Percentiles rank a stretch among this genome's conserved stretches.
These are phyloP conservation scores for Echium plantagineum DNA, from an alignment of 257 asterid genomes.

Conservation along the genomic window DNA sequence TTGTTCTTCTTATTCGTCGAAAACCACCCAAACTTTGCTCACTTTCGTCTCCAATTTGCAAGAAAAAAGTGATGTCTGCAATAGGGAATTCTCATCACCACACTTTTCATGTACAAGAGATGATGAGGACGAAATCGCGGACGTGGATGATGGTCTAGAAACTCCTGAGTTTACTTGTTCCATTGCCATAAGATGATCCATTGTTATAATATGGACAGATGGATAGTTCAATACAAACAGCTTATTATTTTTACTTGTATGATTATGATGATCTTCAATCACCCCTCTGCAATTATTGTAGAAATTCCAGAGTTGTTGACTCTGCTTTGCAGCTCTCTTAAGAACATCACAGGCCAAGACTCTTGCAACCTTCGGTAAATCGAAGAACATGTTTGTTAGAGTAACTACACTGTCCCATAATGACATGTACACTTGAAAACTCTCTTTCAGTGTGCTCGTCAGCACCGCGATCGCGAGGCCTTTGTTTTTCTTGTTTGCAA, in stretches of 20 bases:
- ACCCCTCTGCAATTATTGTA: conserved; percentile 2
- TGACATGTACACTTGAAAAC: conserved; percentile 5
- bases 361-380: neutral
- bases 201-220: neutral
- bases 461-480: neutral
- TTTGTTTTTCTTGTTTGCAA: neutral
- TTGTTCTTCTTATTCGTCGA: neutral
- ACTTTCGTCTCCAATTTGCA: conserved; percentile 2
- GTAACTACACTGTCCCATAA: neutral
- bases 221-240: neutral
- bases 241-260: neutral
- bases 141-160: neutral
- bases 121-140: too few relatives aligned
- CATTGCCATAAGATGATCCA: conserved; percentile 5
- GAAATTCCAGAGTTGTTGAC: neutral
- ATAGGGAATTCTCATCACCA: neutral
- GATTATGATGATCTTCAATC: neutral
- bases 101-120: too few relatives aligned
- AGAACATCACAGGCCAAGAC: neutral
- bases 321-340: conserved; percentile 5
- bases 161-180: neutral
- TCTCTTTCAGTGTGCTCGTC: conserved; percentile 5
- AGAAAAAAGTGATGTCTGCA: neutral
- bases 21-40: conserved; percentile 7
- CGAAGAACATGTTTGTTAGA: neutral